Conservation (phyloP, 139 green algal genomes). For the Haematococcus sp. region DNA sequence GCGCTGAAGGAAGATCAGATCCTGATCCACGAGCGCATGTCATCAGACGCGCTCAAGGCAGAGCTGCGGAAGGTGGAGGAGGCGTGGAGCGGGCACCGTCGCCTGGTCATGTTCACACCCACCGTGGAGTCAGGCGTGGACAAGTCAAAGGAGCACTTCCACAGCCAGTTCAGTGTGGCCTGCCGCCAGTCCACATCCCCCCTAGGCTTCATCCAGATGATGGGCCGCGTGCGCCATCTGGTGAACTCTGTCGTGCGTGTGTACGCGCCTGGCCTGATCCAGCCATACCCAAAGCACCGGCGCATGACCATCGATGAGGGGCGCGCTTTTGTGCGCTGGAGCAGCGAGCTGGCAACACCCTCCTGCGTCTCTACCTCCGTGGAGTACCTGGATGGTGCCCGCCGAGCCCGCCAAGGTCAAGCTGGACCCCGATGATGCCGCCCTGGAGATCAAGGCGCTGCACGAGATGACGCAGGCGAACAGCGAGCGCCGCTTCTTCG, state of each 20-base stretch:
- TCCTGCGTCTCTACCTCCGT: neutral
- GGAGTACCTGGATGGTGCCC: neutral
- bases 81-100: neutral
- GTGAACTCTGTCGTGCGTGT: neutral
- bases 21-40: neutral
- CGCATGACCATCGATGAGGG: neutral
- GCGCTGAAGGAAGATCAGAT: neutral
- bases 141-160: constrained; percentile 8
- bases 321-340: neutral
- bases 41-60: neutral
- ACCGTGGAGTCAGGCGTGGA: constrained; percentile 14
- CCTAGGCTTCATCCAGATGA: constrained; percentile 3
- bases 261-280: neutral
- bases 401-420: no score
- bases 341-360: no score
- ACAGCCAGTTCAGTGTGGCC: neutral
- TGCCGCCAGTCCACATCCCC: constrained; percentile 1
- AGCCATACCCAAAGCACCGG: neutral
- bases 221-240: constrained; percentile 9
- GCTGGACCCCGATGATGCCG: neutral
- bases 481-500: neutral
- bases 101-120: constrained; percentile 4
- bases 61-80: constrained; percentile 6
- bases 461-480: neutral
- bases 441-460: neutral